Percentiles rank a stretch among this genome's conserved stretches.
Conservation (phyloP, 169 alveolate genomes). For the Babesia bovis region DNA sequence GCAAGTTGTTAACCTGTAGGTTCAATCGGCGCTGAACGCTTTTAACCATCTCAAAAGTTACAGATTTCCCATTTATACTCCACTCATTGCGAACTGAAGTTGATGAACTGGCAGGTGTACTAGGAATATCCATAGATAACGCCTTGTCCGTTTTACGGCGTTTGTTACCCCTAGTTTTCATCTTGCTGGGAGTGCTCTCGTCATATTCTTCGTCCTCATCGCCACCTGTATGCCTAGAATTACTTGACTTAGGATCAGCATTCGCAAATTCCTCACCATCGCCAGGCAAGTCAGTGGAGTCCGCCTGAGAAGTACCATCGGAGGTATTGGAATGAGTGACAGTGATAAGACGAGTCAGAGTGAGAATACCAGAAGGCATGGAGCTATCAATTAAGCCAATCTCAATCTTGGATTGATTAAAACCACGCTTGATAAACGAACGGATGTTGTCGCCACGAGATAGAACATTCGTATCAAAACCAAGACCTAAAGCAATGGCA, state of each 20-base stretch:
- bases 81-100: slow-evolving; percentile 50
- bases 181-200: neutral
- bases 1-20: slow-evolving; percentile 64
- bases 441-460: slow-evolving; percentile 68
- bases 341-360: slow-evolving; percentile 20
- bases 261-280: neutral
- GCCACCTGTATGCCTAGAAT: neutral
- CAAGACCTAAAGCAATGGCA: slow-evolving; percentile 74
- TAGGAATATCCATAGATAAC: neutral
- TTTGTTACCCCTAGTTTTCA: neutral
- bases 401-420: slow-evolving; percentile 41
- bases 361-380: neutral
- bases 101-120: neutral
- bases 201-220: slow-evolving; percentile 1
- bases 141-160: neutral
- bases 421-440: slow-evolving; percentile 71
- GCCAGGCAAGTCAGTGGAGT: neutral
- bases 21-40: slow-evolving; percentile 50
- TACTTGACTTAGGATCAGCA: neutral
- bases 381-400: slow-evolving; percentile 22
- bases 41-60: slow-evolving; percentile 41
- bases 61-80: slow-evolving; percentile 62
- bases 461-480: slow-evolving; percentile 58
- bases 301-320: neutral
- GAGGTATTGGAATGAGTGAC: neutral